Evolutionary conservation across 495 filamentous ascomycete species (phyloP).

Genomic region (Aspergillus diversus): DNA sequence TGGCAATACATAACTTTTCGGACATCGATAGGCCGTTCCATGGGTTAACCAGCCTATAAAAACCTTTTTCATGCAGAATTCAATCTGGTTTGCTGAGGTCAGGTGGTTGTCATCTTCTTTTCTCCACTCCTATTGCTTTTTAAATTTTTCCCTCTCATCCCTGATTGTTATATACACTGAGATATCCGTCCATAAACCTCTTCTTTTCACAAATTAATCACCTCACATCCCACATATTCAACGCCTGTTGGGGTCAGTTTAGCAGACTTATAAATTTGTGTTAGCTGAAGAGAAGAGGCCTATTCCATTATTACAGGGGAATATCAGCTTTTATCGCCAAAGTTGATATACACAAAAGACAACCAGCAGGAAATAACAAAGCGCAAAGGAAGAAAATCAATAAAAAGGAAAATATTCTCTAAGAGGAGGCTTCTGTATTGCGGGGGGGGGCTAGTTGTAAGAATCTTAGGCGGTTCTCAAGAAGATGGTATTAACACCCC

Average conservation of each 20-base stretch:
- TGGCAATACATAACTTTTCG: neutral
- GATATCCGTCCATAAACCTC: too few relatives aligned
- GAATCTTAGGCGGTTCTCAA: slow-evolving; percentile 44
- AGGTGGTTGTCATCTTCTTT: neutral
- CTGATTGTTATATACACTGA: neutral
- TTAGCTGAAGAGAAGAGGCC: too few relatives aligned
- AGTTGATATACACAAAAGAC: too few relatives aligned
- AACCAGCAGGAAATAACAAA: too few relatives aligned
- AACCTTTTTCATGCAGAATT: neutral
- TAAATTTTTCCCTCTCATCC: neutral
- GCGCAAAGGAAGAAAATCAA: too few relatives aligned
- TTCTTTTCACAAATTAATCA: too few relatives aligned
- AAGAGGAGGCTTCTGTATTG: slow-evolving; percentile 20
- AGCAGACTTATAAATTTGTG: too few relatives aligned
- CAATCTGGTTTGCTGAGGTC: slow-evolving; percentile 4
- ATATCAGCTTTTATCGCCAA: too few relatives aligned
- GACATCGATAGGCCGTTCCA: neutral
- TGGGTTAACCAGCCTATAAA: neutral
- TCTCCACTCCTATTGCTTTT: slow-evolving; percentile 2
- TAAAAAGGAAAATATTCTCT: neutral
- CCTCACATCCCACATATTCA: too few relatives aligned
- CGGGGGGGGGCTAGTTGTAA: slow-evolving; percentile 48
- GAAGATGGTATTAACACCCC: slow-evolving; percentile 58
- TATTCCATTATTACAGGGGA: too few relatives aligned
- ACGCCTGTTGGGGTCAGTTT: too few relatives aligned